Base-by-base conservation (phyloP, 176 grass and related monocot genomes). In the Aegilops umbellulata region DNA sequence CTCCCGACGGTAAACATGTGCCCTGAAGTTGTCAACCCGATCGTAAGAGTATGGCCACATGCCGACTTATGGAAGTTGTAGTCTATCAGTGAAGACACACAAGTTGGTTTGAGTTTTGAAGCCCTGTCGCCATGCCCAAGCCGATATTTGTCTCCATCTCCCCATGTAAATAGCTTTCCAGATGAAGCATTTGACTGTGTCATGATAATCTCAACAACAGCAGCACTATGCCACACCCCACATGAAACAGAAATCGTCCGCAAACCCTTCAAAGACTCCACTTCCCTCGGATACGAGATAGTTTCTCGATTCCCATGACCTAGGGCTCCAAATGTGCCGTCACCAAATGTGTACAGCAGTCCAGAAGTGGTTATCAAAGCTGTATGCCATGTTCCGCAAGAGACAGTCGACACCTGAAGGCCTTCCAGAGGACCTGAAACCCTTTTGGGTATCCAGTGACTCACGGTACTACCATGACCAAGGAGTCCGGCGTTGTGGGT, bases 151-250 rank as follows among this genome's bases (percentile, higher is more conserved):
- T 99, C 97, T 62, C 97, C 97, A 85, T 99, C 97, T 3, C 97
- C 97, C 97, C 97, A 99, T 8, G 97, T 99, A 74, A 99, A 99
- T 63, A 99, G 73, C 85, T 99, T 99, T 83, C 97, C 97, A 60
- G 90, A 96, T 61, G 97, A 96, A 57, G 94, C 62, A 89, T 91
- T 99, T 71, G 97, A 94, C 69, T 94, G 94, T 30, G 94, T 88
- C 82, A 93, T 90, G 39, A 96, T 96, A 80, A 99, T 87, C 76
- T 99, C 97, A 67, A 99, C 90, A 41, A 90, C 92, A 71, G 97
- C 97, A 68, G 97, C 97, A 85, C 90, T 96, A 58, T 99, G 97
- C 97, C 97, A 99, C 26, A 99, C 90, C 14, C 97, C 97, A 84
- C 97, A 99, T 30, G 97, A 99, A 82, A 99, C 94, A 80, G 97